These are phyloP conservation scores for Fraxinus baroniana DNA, from an alignment of 305 asterid genomes.

Conservation along the genomic window DNA sequence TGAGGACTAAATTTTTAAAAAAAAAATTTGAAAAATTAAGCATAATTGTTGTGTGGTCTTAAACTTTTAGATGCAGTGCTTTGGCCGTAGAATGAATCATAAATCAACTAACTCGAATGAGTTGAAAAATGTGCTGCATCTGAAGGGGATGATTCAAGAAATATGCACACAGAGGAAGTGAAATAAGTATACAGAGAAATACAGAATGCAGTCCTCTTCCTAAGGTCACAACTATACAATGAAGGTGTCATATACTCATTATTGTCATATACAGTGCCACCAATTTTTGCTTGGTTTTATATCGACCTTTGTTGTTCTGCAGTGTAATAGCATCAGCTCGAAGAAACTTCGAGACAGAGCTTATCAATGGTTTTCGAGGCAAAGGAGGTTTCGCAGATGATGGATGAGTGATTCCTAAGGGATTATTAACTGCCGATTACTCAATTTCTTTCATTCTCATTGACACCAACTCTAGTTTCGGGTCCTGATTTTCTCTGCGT, in stretches of 20 bases:
- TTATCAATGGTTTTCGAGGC: constrained; percentile 67
- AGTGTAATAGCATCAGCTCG: constrained; percentile 45
- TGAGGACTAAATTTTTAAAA: background rate
- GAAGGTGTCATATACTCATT: background rate
- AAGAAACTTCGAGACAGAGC: constrained; percentile 55
- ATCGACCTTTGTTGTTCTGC: constrained; percentile 37
- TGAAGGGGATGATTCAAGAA: background rate
- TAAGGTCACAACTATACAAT: constrained; percentile 5
- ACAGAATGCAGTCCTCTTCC: constrained; percentile 12
- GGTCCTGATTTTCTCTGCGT: constrained; percentile 57
- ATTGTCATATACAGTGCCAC: constrained; percentile 49
- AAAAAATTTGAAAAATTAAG: too few relatives aligned
- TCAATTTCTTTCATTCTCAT: constrained; percentile 60
- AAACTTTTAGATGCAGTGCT: background rate
- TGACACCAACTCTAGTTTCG: constrained; percentile 62
- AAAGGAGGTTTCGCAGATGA: constrained; percentile 54
- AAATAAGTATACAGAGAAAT: background rate
- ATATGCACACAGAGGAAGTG: background rate
- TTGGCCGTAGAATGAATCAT: too few relatives aligned
- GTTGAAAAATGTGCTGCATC: background rate
- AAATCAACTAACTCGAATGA: background rate
- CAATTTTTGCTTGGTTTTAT: constrained; percentile 46
- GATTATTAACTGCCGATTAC: constrained; percentile 34
- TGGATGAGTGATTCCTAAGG: constrained; percentile 24
- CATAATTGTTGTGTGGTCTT: background rate